Evolutionary conservation across 129 eudicot genomes (phyloP).

Genomic region (Tagetes erecta): DNA sequence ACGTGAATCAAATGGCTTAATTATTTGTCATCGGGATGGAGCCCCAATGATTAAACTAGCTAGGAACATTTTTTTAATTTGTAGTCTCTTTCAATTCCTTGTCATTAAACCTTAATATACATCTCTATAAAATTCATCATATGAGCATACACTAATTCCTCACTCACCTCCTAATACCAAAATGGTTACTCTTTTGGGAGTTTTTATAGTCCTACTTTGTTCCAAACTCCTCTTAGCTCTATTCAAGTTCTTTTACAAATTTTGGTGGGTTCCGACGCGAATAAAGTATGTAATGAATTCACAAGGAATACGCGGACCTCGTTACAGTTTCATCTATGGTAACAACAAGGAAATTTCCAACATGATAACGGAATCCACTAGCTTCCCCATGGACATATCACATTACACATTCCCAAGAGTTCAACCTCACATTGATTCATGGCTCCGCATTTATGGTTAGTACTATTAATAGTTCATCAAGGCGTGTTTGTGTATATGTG

Average conservation of each 20-base stretch:
- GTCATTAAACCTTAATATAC: background rate
- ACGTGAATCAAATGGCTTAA: no score
- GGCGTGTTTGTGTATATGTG: background rate
- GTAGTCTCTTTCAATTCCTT: no score
- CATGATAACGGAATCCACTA: slow-evolving; percentile 14
- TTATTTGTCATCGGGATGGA: no score
- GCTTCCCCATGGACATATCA: slow-evolving; percentile 31
- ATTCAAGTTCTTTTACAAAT: slow-evolving; percentile 26
- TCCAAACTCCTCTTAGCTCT: slow-evolving; percentile 11
- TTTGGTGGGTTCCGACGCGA: slow-evolving; percentile 28
- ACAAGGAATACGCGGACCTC: slow-evolving; percentile 38
- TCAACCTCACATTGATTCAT: slow-evolving; percentile 31
- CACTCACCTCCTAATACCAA: background rate
- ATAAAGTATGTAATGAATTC: slow-evolving; percentile 18
- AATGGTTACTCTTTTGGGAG: background rate
- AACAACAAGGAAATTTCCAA: slow-evolving; percentile 21
- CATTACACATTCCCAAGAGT: slow-evolving; percentile 21
- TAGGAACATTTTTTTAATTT: no score
- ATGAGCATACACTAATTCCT: background rate
- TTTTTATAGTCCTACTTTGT: slow-evolving; percentile 6
- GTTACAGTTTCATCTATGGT: slow-evolving; percentile 33
- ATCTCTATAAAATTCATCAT: background rate
- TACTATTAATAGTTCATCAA: background rate
- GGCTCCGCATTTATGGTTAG: slow-evolving; percentile 31
- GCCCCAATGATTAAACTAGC: no score